phyloP scores from a whole-genome alignment of 306 rosid species.

The Acacia melanoxylon region DNA sequence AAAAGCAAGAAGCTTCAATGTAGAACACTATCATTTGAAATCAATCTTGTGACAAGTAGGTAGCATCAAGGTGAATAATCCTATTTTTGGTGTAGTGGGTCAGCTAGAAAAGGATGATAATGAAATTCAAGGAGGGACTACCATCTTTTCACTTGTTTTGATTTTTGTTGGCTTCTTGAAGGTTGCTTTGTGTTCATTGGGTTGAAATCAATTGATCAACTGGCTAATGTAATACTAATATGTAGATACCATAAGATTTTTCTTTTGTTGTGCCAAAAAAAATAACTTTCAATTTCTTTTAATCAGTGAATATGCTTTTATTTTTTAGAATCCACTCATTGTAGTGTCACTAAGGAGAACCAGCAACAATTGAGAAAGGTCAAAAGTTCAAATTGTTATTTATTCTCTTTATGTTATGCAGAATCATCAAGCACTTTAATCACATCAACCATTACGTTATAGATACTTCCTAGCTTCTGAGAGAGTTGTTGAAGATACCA shows the following conservation, averaged over 20 bases:
- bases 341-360: neutral
- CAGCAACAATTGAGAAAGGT: neutral
- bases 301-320: neutral
- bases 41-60: constrained; percentile 2
- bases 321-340: neutral
- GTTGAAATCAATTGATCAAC: constrained; percentile 2
- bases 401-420: neutral
- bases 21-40: neutral
- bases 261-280: constrained; percentile 5
- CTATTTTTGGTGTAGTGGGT: neutral
- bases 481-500: neutral
- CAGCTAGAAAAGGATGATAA: neutral
- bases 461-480: no score
- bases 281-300: neutral
- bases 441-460: no score
- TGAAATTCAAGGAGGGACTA: constrained; percentile 19
- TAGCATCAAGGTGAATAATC: neutral
- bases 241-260: constrained; percentile 6
- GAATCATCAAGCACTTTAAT: neutral
- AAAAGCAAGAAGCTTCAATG: neutral
- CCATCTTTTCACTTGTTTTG: constrained; percentile 5
- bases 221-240: constrained; percentile 1
- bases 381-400: neutral
- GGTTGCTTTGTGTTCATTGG: neutral
- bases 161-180: neutral